Conservation (phyloP, 768 basidiomycete genomes). For the Candolleomyces eurysporus region DNA sequence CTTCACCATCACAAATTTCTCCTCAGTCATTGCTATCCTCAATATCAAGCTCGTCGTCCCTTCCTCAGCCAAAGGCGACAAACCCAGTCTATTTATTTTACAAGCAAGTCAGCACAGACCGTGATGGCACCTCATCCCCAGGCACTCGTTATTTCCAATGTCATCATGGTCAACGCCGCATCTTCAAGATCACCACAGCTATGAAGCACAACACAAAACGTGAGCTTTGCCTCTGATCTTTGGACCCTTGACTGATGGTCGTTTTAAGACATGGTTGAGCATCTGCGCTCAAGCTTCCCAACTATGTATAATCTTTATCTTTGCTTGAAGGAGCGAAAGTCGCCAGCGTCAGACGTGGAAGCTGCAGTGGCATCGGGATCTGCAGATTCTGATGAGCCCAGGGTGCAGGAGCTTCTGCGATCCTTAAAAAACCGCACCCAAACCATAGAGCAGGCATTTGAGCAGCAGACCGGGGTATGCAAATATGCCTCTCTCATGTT, state of each 20-base stretch:
- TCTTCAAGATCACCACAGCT: slow-evolving; percentile 13
- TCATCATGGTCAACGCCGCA: slow-evolving; percentile 17
- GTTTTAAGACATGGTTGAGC: slow-evolving; percentile 3
- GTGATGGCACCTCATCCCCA: background rate
- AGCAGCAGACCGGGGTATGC: background rate
- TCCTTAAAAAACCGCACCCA: background rate
- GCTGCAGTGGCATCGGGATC: slow-evolving; percentile 7
- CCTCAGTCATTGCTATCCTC: background rate
- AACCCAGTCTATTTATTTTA: slow-evolving; percentile 15
- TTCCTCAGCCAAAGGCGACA: background rate
- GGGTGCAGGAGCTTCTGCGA: background rate
- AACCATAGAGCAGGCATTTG: background rate
- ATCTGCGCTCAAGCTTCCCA: background rate
- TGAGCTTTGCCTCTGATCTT: slow-evolving; percentile 3
- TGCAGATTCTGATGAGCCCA: background rate
- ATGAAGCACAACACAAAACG: slow-evolving; percentile 18
- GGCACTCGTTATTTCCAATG: slow-evolving; percentile 21
- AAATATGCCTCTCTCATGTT: too few relatives aligned
- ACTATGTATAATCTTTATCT: background rate
- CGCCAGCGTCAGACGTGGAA: slow-evolving; percentile 7
- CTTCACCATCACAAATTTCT: background rate
- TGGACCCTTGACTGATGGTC: background rate
- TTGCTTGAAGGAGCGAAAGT: background rate
- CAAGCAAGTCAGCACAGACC: slow-evolving; percentile 5
- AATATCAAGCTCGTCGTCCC: background rate